Base-by-base conservation (phyloP, 2,329 filamentous ascomycete genomes). In the Aspergillus niger region DNA sequence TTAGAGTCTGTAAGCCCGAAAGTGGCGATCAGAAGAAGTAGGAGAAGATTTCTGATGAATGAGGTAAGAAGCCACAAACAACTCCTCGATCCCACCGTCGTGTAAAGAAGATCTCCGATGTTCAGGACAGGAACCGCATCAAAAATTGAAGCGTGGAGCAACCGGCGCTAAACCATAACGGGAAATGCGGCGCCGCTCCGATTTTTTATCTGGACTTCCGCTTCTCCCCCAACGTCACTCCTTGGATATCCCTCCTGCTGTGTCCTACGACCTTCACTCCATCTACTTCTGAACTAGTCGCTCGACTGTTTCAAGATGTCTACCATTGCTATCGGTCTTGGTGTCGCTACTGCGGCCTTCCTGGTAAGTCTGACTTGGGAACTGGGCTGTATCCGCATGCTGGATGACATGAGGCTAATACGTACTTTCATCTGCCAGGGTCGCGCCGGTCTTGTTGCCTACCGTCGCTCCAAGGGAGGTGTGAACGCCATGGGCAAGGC, bases 381-480 rank as follows among this genome's bases (percentile, higher is more conserved):
- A 43, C 44, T 22, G 28, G 57, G 49, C n/a, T 13, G n/a, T 28
- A 32, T 24, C 28, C 11, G n/a, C n/a, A 28, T 32, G n/a, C 28
- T 10, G 26, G 41, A 47, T 47, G n/a, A 5, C 53, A 47, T 39
- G 26, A 28, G 24, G 53, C 53, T 55, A 47, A 55, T 26, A n/a
- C 5, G 11, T 55, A 26, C 24, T 10, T 36, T 47, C 26, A 13
- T 47, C 53, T 69, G 49, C 51, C 71, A 97, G 92, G 94, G 95
- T 67, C 91, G 95, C 74, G 94, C 95, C 62, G 94, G 93, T 70
- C 85, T 96, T 41, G 90, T 98, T 71, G 95, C 95, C 69, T 86
- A 93, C 77, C 88, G 93, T 65, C 87, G 91, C 71, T 96, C 90
- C 62, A 86, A 90, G 64, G 79, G 77, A 63, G 79, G 80, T 65